Percentiles rank a stretch among this genome's conserved stretches.
Evolutionary conservation across 257 asterid species (phyloP).

Genomic region (Craterostigma plantagineum): DNA sequence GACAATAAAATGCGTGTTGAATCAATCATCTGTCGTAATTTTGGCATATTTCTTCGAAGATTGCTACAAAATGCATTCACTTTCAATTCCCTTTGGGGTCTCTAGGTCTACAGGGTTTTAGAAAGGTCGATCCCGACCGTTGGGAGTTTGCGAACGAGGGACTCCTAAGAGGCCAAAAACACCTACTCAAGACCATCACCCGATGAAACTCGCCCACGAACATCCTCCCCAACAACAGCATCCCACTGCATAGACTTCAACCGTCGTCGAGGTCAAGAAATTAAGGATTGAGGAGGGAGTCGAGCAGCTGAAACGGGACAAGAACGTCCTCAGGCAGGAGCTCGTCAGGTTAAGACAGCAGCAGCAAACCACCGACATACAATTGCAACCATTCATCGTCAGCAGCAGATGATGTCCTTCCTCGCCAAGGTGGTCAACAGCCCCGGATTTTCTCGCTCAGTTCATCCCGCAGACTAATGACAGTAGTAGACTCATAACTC

Average conservation of each 20-base stretch:
- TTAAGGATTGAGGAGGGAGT: constrained; percentile 45
- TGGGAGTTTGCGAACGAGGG: constrained; percentile 39
- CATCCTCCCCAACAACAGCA: constrained; percentile 11
- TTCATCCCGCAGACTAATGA: not conserved
- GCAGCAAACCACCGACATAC: constrained; percentile 28
- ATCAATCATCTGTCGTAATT: too few relatives aligned
- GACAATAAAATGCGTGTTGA: too few relatives aligned
- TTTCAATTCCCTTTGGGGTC: too few relatives aligned
- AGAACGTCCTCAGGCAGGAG: constrained; percentile 34
- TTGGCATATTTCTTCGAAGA: too few relatives aligned
- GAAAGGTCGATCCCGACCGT: constrained; percentile 26
- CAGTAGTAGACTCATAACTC: not conserved
- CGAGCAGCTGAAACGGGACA: constrained; percentile 42
- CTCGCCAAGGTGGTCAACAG: not conserved
- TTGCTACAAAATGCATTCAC: too few relatives aligned
- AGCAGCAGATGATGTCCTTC: constrained; percentile 3
- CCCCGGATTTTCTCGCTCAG: not conserved
- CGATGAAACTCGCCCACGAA: constrained; percentile 21
- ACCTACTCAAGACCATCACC: constrained; percentile 22
- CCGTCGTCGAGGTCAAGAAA: constrained; percentile 44
- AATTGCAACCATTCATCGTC: not conserved
- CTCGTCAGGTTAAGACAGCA: constrained; percentile 53
- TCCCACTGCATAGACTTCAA: constrained; percentile 1
- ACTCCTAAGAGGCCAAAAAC: constrained; percentile 23
- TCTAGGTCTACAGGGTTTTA: constrained; percentile 36